Conservation (phyloP, 2,329 filamentous ascomycete species). For the Stromatinia cepivora region DNA sequence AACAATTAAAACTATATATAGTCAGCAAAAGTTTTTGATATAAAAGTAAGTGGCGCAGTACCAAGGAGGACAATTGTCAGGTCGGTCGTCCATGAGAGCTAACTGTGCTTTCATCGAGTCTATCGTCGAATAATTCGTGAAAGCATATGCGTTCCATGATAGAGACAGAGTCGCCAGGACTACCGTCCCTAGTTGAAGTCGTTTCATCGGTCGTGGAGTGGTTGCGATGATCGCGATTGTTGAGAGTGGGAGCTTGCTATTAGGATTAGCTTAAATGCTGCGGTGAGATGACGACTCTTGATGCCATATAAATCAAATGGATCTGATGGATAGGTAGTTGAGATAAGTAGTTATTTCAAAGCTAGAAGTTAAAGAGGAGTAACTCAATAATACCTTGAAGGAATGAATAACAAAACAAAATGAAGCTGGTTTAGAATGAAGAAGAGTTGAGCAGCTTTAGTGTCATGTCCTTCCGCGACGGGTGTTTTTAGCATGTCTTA, state of each 20-base stretch:
- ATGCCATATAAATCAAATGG: conserved; percentile 14
- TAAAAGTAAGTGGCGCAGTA: conserved; percentile 44
- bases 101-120: conserved; percentile 66
- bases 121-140: conserved; percentile 58
- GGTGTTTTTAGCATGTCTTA: neutral
- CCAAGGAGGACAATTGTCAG: conserved; percentile 78
- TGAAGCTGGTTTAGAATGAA: neutral
- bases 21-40: conserved; percentile 25
- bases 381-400: neutral
- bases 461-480: neutral
- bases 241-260: conserved; percentile 24
- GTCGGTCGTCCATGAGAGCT: conserved; percentile 70
- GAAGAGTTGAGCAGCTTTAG: conserved; percentile 5
- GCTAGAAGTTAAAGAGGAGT: neutral
- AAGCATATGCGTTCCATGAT: conserved; percentile 46
- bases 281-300: conserved; percentile 17
- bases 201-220: conserved; percentile 31
- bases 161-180: conserved; percentile 43
- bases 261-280: conserved; percentile 23
- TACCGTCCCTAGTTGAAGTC: conserved; percentile 29
- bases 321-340: neutral
- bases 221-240: conserved; percentile 23
- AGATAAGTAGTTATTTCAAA: neutral
- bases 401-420: neutral
- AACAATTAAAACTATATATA: conserved; percentile 84